A percentile compares a stretch with the other conserved stretches of the same genome.
phyloP scores from a whole-genome alignment of 805 yeast species.

The Spencermartinsiella europaea region DNA sequence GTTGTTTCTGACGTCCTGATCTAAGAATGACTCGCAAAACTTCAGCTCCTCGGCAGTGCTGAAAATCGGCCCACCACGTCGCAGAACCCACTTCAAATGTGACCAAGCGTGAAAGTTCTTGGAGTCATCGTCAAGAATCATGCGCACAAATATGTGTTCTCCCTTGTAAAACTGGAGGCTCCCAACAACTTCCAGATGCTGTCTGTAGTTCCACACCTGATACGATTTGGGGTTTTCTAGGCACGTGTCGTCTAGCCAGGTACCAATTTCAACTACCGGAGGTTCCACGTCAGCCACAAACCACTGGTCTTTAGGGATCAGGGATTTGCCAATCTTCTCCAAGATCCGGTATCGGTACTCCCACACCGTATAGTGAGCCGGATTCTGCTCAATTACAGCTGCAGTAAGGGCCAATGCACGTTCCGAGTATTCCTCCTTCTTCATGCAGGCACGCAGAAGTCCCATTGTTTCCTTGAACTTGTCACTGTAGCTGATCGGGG shows the following conservation, averaged over 20 bases:
- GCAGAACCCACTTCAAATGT: slow-evolving; percentile 77
- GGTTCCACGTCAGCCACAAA: slow-evolving; percentile 13
- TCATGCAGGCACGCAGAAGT: slow-evolving; percentile 54
- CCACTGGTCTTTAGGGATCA: slow-evolving; percentile 26
- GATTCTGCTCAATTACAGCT: slow-evolving; percentile 57
- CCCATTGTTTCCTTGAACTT: slow-evolving; percentile 65
- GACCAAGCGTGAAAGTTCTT: slow-evolving; percentile 98
- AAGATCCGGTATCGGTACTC: slow-evolving; percentile 33
- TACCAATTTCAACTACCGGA: slow-evolving; percentile 46
- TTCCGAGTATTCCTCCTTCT: slow-evolving; percentile 54
- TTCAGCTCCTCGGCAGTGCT: slow-evolving; percentile 41
- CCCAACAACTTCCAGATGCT: slow-evolving; percentile 44
- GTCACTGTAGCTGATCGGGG: slow-evolving; percentile 52
- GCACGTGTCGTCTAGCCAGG: slow-evolving; percentile 76
- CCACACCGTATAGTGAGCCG: slow-evolving; percentile 95
- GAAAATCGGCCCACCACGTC: slow-evolving; percentile 20
- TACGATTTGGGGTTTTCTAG: slow-evolving; percentile 80
- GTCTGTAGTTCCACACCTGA: slow-evolving; percentile 96
- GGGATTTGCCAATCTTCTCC: slow-evolving; percentile 27
- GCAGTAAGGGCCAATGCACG: slow-evolving; percentile 68
- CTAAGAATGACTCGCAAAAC: slow-evolving; percentile 46
- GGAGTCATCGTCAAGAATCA: slow-evolving; percentile 70
- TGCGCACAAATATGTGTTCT: slow-evolving; percentile 61
- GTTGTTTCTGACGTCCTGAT: slow-evolving; percentile 73
- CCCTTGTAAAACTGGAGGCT: slow-evolving; percentile 31